Conservation (phyloP, 257 asterid genomes). For the Lithospermum erythrorhizon region DNA sequence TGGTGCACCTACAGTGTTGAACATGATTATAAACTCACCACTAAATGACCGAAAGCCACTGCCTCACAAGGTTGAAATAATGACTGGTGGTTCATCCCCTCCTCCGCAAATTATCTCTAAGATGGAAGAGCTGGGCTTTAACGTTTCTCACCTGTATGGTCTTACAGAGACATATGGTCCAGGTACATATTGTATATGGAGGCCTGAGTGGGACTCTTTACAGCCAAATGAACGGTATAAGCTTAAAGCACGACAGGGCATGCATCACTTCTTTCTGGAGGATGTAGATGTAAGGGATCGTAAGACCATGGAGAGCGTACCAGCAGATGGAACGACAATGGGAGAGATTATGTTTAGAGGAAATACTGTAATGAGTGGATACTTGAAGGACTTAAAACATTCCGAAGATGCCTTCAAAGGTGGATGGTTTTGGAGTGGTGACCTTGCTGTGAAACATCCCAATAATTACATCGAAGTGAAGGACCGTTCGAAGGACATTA, state of each 20-base stretch:
- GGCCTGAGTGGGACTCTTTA: constrained; percentile 11
- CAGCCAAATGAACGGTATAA: background rate
- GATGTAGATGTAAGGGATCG: constrained; percentile 2
- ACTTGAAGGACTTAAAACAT: background rate
- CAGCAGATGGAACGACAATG: background rate
- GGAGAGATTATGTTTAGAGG: constrained; percentile 3
- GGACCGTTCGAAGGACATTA: constrained; percentile 1
- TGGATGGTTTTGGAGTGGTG: constrained; percentile 3
- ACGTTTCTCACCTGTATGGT: constrained; percentile 23
- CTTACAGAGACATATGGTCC: constrained; percentile 31
- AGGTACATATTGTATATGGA: constrained; percentile 23
- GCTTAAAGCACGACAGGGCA: constrained; percentile 1
- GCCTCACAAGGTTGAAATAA: constrained; percentile 22
- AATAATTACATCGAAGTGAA: background rate
- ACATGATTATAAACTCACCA: constrained; percentile 26
- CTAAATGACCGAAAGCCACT: constrained; percentile 12
- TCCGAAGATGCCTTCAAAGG: background rate
- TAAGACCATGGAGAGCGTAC: constrained; percentile 1
- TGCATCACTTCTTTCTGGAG: background rate
- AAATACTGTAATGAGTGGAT: constrained; percentile 2
- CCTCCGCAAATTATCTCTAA: constrained; percentile 25
- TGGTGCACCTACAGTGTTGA: constrained; percentile 30
- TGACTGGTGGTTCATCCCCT: constrained; percentile 35
- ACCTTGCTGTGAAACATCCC: background rate
- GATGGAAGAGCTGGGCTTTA: constrained; percentile 28